Evolutionary conservation across 345 rosid genomes (phyloP).

Genomic region (Punica granatum): DNA sequence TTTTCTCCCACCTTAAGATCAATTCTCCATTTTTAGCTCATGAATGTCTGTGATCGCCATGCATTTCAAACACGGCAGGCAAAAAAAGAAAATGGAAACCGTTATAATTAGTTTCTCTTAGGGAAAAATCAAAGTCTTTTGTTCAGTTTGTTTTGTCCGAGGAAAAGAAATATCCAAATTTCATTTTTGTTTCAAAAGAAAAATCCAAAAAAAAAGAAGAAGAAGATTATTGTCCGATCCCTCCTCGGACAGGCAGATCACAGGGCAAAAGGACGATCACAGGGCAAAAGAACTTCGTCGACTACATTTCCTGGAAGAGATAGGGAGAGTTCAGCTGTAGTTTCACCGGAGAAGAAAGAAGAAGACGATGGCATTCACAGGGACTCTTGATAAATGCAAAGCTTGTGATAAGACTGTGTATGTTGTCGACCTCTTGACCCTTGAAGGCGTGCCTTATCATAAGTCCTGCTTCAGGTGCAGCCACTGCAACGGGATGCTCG

Average conservation of each 20-base stretch:
- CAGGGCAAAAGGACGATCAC: no score
- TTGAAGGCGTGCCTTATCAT: conserved; percentile 83
- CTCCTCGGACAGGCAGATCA: neutral
- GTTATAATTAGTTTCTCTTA: conserved; percentile 29
- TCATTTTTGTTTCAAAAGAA: no score
- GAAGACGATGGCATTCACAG: conserved; percentile 68
- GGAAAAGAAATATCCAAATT: neutral
- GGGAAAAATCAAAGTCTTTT: conserved; percentile 28
- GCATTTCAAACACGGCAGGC: conserved; percentile 12
- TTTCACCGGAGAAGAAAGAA: no score
- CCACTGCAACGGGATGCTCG: conserved; percentile 91
- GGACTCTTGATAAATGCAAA: conserved; percentile 88
- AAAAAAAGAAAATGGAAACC: conserved; percentile 17
- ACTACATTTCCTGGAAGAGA: neutral
- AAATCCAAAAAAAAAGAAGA: no score
- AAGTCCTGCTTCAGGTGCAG: conserved; percentile 85
- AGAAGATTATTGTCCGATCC: no score
- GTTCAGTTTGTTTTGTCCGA: conserved; percentile 26
- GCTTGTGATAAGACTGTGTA: conserved; percentile 87
- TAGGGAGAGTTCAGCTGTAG: neutral
- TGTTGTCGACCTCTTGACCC: conserved; percentile 74
- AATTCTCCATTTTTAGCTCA: conserved; percentile 32
- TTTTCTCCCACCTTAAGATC: conserved; percentile 29
- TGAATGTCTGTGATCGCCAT: conserved; percentile 31
- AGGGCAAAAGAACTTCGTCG: neutral